Conservation (phyloP, 768 basidiomycete genomes). For the Zangia roseola region DNA sequence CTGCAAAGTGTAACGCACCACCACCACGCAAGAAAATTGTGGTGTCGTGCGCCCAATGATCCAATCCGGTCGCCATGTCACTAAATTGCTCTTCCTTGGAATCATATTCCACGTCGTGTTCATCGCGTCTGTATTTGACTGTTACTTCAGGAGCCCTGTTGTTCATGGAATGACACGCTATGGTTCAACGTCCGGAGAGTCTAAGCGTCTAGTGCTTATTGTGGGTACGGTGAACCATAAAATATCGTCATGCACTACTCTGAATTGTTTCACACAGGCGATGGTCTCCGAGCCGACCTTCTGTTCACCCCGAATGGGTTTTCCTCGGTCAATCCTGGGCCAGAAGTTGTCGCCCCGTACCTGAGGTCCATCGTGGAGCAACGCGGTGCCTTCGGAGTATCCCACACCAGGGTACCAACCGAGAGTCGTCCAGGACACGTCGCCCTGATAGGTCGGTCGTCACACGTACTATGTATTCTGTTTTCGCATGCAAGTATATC, state of each 20-base stretch:
- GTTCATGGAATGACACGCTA: slow-evolving; percentile 73
- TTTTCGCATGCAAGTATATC: slow-evolving; percentile 4
- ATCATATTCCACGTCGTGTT: slow-evolving; percentile 74
- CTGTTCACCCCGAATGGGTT: slow-evolving; percentile 67
- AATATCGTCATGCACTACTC: not conserved
- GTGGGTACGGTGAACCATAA: slow-evolving; percentile 51
- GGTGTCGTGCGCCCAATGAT: slow-evolving; percentile 12
- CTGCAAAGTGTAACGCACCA: not conserved
- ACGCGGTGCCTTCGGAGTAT: slow-evolving; percentile 79
- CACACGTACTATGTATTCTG: not conserved
- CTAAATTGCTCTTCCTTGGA: slow-evolving; percentile 57
- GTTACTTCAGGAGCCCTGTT: slow-evolving; percentile 84
- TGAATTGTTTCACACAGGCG: slow-evolving; percentile 46
- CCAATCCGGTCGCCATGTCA: slow-evolving; percentile 18
- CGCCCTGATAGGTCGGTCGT: slow-evolving; percentile 68
- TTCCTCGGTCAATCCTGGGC: slow-evolving; percentile 45
- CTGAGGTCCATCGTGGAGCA: slow-evolving; percentile 63
- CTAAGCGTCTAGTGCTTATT: slow-evolving; percentile 77
- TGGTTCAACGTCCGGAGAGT: slow-evolving; percentile 43
- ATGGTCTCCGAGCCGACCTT: slow-evolving; percentile 82
- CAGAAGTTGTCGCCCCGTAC: slow-evolving; percentile 69
- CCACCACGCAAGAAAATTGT: not conserved
- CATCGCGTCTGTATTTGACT: slow-evolving; percentile 76
- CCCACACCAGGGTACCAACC: slow-evolving; percentile 84
- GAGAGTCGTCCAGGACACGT: slow-evolving; percentile 89